A percentile compares a stretch with the other conserved stretches of the same genome.
Evolutionary conservation across 768 basidiomycete species (phyloP).

Genomic region (Ramaria sp.): DNA sequence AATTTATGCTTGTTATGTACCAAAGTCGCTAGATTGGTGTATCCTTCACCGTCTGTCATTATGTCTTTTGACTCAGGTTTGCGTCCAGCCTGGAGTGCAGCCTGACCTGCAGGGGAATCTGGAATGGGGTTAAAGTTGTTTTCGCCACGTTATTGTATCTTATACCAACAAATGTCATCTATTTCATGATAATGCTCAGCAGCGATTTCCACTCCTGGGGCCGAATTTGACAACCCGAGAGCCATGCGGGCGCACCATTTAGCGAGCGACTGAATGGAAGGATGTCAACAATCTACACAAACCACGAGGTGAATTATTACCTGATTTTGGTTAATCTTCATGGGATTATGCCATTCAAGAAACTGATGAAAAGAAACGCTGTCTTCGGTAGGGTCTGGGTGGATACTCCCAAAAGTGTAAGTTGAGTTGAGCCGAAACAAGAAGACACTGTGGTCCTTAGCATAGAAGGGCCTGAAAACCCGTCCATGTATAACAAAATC

Average conservation of each 20-base stretch:
- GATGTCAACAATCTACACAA: not conserved
- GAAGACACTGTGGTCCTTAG: conserved; percentile 49
- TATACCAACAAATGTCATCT: conserved; percentile 37
- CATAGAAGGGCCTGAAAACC: conserved; percentile 50
- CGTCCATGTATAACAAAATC: conserved; percentile 42
- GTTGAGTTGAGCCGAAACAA: conserved; percentile 43
- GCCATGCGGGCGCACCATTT: conserved; percentile 58
- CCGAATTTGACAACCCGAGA: conserved; percentile 52
- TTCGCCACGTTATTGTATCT: not conserved
- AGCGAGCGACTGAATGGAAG: conserved; percentile 34
- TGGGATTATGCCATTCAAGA: conserved; percentile 44
- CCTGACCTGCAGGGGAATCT: conserved; percentile 18
- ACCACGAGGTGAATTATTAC: conserved; percentile 22
- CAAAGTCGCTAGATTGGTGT: conserved; percentile 29
- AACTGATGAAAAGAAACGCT: conserved; percentile 33
- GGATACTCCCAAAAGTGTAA: not conserved
- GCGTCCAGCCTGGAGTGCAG: conserved; percentile 1
- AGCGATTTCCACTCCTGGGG: conserved; percentile 38
- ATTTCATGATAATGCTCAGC: conserved; percentile 26
- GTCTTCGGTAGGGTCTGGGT: conserved; percentile 1
- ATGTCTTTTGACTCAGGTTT: not conserved
- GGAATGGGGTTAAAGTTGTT: not conserved
- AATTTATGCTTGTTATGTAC: conserved; percentile 23
- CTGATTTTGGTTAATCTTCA: conserved; percentile 36
- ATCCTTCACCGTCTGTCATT: conserved; percentile 51